Base-by-base conservation (phyloP, 768 basidiomycete genomes). In the Dentipellis fragilis region DNA sequence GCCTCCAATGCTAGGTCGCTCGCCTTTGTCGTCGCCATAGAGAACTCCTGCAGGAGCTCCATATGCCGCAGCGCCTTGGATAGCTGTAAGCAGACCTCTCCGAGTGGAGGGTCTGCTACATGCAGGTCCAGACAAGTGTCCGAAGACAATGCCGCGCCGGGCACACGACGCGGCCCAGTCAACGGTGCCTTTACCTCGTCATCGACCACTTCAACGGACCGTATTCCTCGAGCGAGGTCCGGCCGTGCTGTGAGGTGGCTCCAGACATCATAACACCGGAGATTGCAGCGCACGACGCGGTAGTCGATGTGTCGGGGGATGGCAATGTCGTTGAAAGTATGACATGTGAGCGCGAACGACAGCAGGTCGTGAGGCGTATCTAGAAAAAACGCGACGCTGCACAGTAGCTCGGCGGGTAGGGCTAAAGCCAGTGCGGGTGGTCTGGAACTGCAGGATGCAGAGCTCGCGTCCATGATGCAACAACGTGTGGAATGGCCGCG, bases 241-340 rank as follows among this genome's bases (percentile, higher is more conserved):
- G 52, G 52, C 19, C 56, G 52, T 3, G 40, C 21, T 14, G 52
- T 42, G 37, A 59, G 49, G 39, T 51, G 42, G 4, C 5, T 17
- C 58, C 58, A 59, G 3, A 49, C 34, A 1, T 47, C 54, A 16
- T 29, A 55, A 19, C n/a, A 36, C 4, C 55, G 6, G 16, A 48
- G 48, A 16, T 56, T 22, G 37, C 51, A 51, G 10, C 52, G 53
- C 29, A 59, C 29, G 21, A 38, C 29, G 29, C 58, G 58, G 45
- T 58, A 58, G 12, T 56, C 56, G 10, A 45, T n/a, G 10, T 59
- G 58, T 14, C 34, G 42, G 6, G 56, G 58, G 49, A 59, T 57
- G 9, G 51, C 36, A 2, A 59, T 42, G n/a, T 40, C 10, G 14
- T 51, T 34, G 19, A 58, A 21, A 10, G 23, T 37, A 11, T 38